Evolutionary conservation across 202 grass and related monocot species (phyloP).

Genomic region (Bolboschoenoplectus hybrid): DNA sequence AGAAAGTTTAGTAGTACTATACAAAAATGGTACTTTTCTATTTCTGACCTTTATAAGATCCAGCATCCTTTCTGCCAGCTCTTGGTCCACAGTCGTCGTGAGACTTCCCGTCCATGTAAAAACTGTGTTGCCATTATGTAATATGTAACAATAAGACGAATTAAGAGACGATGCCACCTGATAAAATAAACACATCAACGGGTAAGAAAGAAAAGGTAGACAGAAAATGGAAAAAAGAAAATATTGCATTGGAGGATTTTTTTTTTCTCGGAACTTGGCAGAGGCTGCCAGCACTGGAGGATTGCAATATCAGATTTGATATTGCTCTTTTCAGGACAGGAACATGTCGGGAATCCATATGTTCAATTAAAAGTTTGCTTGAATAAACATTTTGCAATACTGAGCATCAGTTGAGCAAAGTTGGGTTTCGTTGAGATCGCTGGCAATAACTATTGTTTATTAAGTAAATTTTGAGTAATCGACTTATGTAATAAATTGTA

Average conservation of each 20-base stretch:
- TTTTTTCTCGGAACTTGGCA: neutral
- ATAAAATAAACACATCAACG: constrained; percentile 43
- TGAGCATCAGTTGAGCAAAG: neutral
- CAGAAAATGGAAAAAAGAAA: constrained; percentile 18
- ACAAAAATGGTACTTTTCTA: constrained; percentile 28
- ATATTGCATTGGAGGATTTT: neutral
- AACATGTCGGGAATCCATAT: constrained; percentile 27
- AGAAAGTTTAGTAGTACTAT: neutral
- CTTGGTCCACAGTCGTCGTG: constrained; percentile 86
- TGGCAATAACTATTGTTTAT: neutral
- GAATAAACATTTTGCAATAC: neutral
- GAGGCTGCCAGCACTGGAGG: neutral
- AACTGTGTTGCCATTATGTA: constrained; percentile 78
- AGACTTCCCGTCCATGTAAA: constrained; percentile 96
- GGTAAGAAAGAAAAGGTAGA: constrained; percentile 7
- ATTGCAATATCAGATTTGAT: neutral
- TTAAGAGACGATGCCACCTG: constrained; percentile 85
- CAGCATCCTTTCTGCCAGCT: constrained; percentile 87
- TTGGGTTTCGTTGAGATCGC: neutral
- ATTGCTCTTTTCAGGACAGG: neutral
- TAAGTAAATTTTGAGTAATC: constrained; percentile 31
- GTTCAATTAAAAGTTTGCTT: neutral
- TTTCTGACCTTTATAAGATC: constrained; percentile 87
- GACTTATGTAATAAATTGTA: constrained; percentile 15
- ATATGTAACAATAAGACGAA: constrained; percentile 94